Percentiles rank a stretch among this genome's conserved stretches.
phyloP scores from a whole-genome alignment of 305 asterid species.

The Fraxinus latifolia region DNA sequence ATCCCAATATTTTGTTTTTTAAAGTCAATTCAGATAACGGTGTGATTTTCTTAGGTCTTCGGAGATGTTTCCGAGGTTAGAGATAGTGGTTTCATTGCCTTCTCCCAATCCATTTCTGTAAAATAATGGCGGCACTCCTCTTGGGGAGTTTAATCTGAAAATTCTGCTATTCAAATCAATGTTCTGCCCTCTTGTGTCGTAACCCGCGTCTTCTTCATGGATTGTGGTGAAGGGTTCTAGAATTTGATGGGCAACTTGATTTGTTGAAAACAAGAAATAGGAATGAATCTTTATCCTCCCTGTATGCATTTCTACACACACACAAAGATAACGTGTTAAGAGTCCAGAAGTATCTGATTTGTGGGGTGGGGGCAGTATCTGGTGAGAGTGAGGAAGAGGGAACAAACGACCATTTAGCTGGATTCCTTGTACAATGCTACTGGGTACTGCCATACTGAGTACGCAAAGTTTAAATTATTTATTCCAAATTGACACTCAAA shows the following conservation, averaged over 20 bases:
- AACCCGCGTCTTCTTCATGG: constrained; percentile 12
- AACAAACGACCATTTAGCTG: constrained; percentile 57
- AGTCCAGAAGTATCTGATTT: neutral
- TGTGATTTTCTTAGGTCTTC: constrained; percentile 58
- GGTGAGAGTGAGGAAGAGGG: constrained; percentile 45
- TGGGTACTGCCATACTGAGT: neutral
- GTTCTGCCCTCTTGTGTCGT: neutral
- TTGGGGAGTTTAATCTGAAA: constrained; percentile 45
- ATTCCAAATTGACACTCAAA: constrained; percentile 46
- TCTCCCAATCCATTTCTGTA: constrained; percentile 68
- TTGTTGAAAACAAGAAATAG: constrained; percentile 36
- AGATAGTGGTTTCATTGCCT: constrained; percentile 46
- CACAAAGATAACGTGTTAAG: neutral
- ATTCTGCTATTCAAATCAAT: too few relatives aligned
- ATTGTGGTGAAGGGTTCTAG: constrained; percentile 22
- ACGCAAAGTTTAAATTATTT: too few relatives aligned
- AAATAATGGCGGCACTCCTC: constrained; percentile 67
- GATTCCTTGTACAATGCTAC: neutral
- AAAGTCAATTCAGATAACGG: constrained; percentile 23
- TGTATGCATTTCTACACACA: constrained; percentile 43
- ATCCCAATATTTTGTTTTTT: neutral
- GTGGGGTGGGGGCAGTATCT: constrained; percentile 34
- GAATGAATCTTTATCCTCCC: constrained; percentile 26
- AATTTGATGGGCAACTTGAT: constrained; percentile 31
- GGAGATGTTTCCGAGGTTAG: constrained; percentile 72